Evolutionary conservation across 148 eudicot species (phyloP), one percentile per base, ranked within the genome.

Genomic region (Cornus florida): DNA sequence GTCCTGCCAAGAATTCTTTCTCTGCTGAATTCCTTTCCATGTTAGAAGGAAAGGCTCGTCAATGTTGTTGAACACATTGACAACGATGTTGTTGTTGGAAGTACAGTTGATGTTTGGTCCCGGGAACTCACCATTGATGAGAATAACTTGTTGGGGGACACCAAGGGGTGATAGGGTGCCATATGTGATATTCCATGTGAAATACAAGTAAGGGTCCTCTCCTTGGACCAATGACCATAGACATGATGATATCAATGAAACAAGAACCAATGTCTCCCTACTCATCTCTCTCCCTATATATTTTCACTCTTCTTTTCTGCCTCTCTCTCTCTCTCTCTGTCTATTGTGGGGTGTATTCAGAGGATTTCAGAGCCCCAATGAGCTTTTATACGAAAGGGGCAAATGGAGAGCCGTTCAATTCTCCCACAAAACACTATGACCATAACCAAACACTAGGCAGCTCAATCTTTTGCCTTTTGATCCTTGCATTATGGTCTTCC

Each of bases 1-100:
- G 13, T 91, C 95, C 78, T 85, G 86, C 95, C 95, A 92, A 0
- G 91, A 88, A 65, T 90, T 92, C 81, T 88, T 92, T 83, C 92
- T 84, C 65, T 86, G 93, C 38, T 92, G 90, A 70, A 92, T 67
- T 7, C 95, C 95, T 60, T 77, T 82, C 95, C 97, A 91, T 14
- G 88, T 84, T 56, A 91, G 80, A 16, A 89, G 85, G 35, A 92
- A 72, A 2, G 97, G 97, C 81, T 92, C 94, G 31, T 92, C 97
- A 6, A 92, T 87, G 22, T 91, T 60, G 83, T 92, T 92, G 78
- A 86, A 87, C 13, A 92, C 89, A 75, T 91, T 92, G 72, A 92
- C 74, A 12, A 86, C 88, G 4, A 92, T 48, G 77, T 89, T 92
- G 78, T 92, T 87, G 80, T 92, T 92, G 50, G 92, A 84, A 3